These are phyloP conservation scores for Melaleuca alternifolia DNA, from an alignment of 345 rosid species.

Conservation along the genomic window DNA sequence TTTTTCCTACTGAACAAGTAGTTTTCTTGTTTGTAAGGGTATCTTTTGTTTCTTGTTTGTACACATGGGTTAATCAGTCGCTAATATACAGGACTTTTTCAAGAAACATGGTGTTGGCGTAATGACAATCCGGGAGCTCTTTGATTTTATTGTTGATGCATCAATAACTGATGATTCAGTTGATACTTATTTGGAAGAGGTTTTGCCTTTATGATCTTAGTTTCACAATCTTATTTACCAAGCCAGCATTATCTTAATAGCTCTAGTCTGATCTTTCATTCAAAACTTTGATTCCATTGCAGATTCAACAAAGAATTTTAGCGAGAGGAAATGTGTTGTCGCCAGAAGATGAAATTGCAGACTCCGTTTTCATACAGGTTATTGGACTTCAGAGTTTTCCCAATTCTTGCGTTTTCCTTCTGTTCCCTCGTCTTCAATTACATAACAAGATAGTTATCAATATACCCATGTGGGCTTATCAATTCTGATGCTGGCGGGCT, in stretches of 20 bases:
- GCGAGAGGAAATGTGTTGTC: slow-evolving; percentile 58
- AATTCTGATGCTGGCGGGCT: not conserved
- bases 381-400: slow-evolving; percentile 2
- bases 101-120: slow-evolving; percentile 91
- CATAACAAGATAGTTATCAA: not conserved
- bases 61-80: not conserved
- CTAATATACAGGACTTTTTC: slow-evolving; percentile 59
- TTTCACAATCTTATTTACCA: not conserved
- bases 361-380: slow-evolving; percentile 89
- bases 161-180: slow-evolving; percentile 66
- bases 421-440: not conserved
- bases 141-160: slow-evolving; percentile 91
- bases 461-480: not conserved
- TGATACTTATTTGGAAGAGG: slow-evolving; percentile 88
- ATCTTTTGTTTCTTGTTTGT: not conserved
- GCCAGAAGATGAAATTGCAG: slow-evolving; percentile 85
- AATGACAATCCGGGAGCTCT: slow-evolving; percentile 85
- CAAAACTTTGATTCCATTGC: not conserved
- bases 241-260: not conserved
- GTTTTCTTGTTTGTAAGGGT: not conserved
- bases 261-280: not conserved
- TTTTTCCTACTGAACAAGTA: not conserved
- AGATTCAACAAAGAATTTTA: slow-evolving; percentile 70
- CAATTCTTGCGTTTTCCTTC: not conserved
- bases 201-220: slow-evolving; percentile 2